A percentile compares a stretch with the other conserved stretches of the same genome.
Conservation (phyloP, 2,329 filamentous ascomycete genomes). For the Cercospora beticola region DNA sequence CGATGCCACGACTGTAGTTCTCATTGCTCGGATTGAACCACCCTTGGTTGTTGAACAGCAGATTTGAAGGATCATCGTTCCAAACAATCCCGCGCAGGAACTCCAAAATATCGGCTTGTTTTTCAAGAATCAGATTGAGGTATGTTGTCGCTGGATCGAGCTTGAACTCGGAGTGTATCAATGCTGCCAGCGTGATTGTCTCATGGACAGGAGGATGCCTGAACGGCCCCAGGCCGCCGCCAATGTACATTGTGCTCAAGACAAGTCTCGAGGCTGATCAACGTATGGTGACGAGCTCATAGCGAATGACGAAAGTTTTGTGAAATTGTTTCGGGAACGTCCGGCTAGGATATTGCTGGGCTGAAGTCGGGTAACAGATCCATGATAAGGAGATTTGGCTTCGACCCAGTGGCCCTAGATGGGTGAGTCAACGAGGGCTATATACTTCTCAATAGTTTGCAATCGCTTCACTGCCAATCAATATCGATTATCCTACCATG, state of each 20-base stretch:
- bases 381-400: background rate
- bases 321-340: background rate
- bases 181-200: conserved; percentile 7
- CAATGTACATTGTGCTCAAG: conserved; percentile 9
- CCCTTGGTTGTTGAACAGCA: conserved; percentile 10
- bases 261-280: background rate
- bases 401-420: background rate
- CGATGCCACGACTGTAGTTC: conserved; percentile 12
- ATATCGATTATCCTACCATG: background rate
- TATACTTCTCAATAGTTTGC: background rate
- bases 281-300: background rate
- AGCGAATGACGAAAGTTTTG: background rate
- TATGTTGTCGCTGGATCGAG: conserved; percentile 10
- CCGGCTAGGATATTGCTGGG: background rate
- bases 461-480: background rate
- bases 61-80: conserved; percentile 12
- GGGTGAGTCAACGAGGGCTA: background rate
- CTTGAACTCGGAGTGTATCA: conserved; percentile 9
- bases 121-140: conserved; percentile 2
- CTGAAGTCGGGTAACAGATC: background rate
- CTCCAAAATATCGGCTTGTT: conserved; percentile 7
- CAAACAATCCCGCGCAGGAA: conserved; percentile 13
- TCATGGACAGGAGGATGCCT: conserved; percentile 13
- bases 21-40: conserved; percentile 7
- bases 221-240: conserved; percentile 6